phyloP scores from a whole-genome alignment of 2,329 filamentous ascomycete species.

The Exserohilum rostratum region DNA sequence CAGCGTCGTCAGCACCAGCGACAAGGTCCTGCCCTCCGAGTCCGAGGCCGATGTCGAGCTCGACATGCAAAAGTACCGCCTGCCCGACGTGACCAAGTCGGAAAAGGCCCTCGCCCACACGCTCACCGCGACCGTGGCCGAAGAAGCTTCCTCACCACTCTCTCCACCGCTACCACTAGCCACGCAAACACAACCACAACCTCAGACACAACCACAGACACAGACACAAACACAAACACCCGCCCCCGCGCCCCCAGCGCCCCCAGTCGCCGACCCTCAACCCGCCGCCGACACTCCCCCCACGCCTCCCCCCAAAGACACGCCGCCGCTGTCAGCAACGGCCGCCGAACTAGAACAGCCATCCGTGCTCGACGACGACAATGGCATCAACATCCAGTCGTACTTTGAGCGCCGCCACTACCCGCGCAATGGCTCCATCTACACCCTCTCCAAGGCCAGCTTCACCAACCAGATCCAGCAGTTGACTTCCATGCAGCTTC shows the following conservation, averaged over 20 bases:
- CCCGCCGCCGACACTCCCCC: background rate
- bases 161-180: no score
- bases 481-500: constrained; percentile 86
- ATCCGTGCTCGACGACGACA: constrained; percentile 42
- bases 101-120: constrained; percentile 54
- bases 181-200: no score
- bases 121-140: constrained; percentile 35
- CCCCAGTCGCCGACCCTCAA: background rate
- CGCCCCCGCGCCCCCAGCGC: constrained; percentile 24
- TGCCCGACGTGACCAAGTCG: constrained; percentile 74
- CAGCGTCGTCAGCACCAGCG: constrained; percentile 59
- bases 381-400: constrained; percentile 58
- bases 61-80: constrained; percentile 75
- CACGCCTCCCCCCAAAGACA: constrained; percentile 15
- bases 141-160: no score
- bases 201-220: constrained; percentile 39
- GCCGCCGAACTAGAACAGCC: constrained; percentile 27
- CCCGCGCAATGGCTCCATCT: constrained; percentile 77
- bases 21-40: constrained; percentile 59
- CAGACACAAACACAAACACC: constrained; percentile 35
- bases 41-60: constrained; percentile 52
- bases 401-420: constrained; percentile 71
- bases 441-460: constrained; percentile 88
- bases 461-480: constrained; percentile 94
- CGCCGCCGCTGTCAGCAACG: constrained; percentile 39